Base-by-base conservation (phyloP, 306 rosid genomes). In the Canavalia gladiata region DNA sequence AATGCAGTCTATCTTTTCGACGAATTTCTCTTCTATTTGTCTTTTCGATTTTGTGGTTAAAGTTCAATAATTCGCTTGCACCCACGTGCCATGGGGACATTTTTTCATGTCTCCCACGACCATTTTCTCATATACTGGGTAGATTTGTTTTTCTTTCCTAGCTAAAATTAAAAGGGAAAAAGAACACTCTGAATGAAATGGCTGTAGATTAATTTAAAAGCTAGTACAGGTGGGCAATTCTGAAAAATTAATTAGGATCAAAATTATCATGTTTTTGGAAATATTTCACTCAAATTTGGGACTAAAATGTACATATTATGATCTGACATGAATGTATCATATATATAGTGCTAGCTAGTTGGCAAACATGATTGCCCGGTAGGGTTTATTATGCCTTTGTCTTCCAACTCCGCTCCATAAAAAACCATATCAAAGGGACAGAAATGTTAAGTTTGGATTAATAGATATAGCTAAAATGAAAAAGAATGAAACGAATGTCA, bases 81-180 rank as follows among this genome's bases (percentile, higher is more conserved):
- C 42, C 78, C 88, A 77, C 55, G 86, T 82, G 81, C 70, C 52
- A 42, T 8, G 79, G 76, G 84, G 57, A 69, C 82, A 58, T 41
- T 55, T 55, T 75, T 42, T 67, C 41, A 29, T 59, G 75, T 66
- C 60, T 52, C 62, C 42, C 59, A 8, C 7, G 58, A 13, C 11
- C 45, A 70, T 46, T 34, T 84, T 51, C 81, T 50, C 18, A 30
- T 9, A 10, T 4, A 39, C 71, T 4, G 6, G 10, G 0, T 12
- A 65, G 1, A 62, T 5, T 33, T 62, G 3, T 8, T 30, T 9
- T 59, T 31, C n/a, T 37, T 64, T 64, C 30, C 30, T 39, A n/a
- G 30, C 46, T 37, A 62, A 37, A 37, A 37, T 2, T 2, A 37
- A 37, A 37, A 37, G 3, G 4, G 41, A 37, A 37, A 37, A 37